A percentile compares a stretch with the other conserved stretches of the same genome.
These are phyloP conservation scores for Lentinula novae-zelandiae DNA, from an alignment of 1,284 basidiomycete genomes.

Conservation along the genomic window DNA sequence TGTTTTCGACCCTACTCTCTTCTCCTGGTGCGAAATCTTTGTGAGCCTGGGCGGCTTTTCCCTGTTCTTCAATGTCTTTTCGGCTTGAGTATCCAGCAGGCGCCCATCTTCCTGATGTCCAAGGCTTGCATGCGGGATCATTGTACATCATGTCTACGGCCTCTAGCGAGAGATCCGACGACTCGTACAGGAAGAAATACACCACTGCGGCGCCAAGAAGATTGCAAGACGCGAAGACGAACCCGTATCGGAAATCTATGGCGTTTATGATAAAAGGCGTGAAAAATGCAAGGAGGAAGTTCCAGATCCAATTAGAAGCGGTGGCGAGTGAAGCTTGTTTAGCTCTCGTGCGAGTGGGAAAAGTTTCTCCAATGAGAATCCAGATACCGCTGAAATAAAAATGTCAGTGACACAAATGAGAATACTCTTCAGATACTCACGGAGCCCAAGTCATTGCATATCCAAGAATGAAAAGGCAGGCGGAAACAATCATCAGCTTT, in stretches of 20 bases:
- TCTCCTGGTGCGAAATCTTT: conserved; percentile 4
- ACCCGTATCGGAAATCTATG: conserved; percentile 68
- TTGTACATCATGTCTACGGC: conserved; percentile 52
- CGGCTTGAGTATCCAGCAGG: conserved; percentile 7
- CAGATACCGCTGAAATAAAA: conserved; percentile 48
- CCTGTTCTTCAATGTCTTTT: conserved; percentile 20
- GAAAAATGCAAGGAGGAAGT: conserved; percentile 77
- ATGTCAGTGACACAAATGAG: conserved; percentile 1
- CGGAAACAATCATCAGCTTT: conserved; percentile 72
- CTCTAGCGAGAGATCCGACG: conserved; percentile 66
- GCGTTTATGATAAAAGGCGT: conserved; percentile 59
- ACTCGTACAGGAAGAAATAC: conserved; percentile 78
- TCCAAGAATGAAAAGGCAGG: conserved; percentile 76
- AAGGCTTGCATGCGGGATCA: conserved; percentile 8
- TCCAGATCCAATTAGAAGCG: conserved; percentile 59
- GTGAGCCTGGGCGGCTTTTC: conserved; percentile 24
- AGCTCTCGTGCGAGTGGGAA: conserved; percentile 70
- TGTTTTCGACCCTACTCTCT: background rate
- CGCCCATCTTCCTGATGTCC: conserved; percentile 7
- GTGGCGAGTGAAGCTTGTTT: conserved; percentile 76
- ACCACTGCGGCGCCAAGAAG: conserved; percentile 62
- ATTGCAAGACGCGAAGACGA: conserved; percentile 66
- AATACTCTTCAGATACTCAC: conserved; percentile 22
- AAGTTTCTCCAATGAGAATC: conserved; percentile 77
- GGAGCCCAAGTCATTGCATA: conserved; percentile 77